Base-by-base conservation (phyloP, 495 filamentous ascomycete genomes). In the Astrothelium macrocarpum region DNA sequence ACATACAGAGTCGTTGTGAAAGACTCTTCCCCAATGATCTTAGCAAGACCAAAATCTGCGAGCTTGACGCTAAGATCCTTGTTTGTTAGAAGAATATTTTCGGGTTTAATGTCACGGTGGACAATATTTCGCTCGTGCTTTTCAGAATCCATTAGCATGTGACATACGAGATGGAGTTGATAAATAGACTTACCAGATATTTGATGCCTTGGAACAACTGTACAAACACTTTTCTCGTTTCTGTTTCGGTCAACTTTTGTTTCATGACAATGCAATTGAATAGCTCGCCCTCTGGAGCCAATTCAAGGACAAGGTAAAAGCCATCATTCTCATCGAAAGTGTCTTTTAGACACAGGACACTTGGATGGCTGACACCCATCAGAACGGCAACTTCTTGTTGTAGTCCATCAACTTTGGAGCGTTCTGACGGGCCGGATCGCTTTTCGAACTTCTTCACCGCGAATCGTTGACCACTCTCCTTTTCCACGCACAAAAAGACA, bases 81-180 rank as follows among this genome's bases (percentile, higher is more conserved):
- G 72, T 97, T 90, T 32, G 85, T 81, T 23, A 99, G 75, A 10
- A 99, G 81, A 59, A 99, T 99, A 65, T 99, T 99, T 73, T 99
- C 95, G 1, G 95, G 95, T 74, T 99, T 99, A 71, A 99, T 96
- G 69, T 99, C 95, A 59, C 95, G 90, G 75, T 99, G 95, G 9
- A 97, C 93, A 70, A 97, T 96, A 68, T 91, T 92, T 67, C 95
- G 90, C 61, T 97, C 95, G 74, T 99, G 95, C 94, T 97, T 65
- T 49, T 26, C 43, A n/a, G n/a, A n/a, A n/a, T n/a, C n/a, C n/a
- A n/a, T n/a, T 11, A 10, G 36, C 5, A 62, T 85, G 59, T 70
- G n/a, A n/a, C n/a, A 56, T n/a, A 0, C 2, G 16, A 28, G 5
- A 29, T 20, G 20, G 20, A 9, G 0, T 23, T 60, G 25, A 12